These are phyloP conservation scores for Cladorrhinum sp. DNA, from an alignment of 2,329 filamentous ascomycete genomes.

Conservation along the genomic window DNA sequence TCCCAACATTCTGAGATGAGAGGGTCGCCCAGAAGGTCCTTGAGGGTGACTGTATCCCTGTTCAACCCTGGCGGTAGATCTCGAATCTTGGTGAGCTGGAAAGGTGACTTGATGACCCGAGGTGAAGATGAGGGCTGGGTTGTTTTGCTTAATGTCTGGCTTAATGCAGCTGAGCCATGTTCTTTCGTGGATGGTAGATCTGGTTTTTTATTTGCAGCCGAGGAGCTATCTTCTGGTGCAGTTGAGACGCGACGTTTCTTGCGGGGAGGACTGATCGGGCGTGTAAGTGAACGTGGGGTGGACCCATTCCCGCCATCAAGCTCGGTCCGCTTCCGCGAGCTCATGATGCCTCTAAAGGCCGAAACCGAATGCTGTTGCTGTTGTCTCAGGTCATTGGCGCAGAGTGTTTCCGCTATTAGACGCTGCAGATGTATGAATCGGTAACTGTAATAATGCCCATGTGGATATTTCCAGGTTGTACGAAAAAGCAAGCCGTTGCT, in stretches of 20 bases:
- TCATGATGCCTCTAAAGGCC: neutral
- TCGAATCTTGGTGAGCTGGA: conserved; percentile 67
- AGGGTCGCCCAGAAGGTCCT: conserved; percentile 69
- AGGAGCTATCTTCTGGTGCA: neutral
- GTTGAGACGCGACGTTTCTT: conserved; percentile 19
- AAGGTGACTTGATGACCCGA: conserved; percentile 55
- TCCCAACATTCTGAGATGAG: conserved; percentile 70
- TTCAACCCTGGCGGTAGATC: conserved; percentile 62
- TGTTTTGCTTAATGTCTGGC: neutral
- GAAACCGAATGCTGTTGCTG: neutral
- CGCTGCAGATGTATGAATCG: no score
- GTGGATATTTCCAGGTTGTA: no score
- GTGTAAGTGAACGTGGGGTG: conserved; percentile 33
- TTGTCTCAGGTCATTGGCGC: no score
- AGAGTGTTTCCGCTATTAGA: no score
- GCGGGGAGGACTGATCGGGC: conserved; percentile 44
- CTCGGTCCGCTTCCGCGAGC: neutral
- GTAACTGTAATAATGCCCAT: no score
- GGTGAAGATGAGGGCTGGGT: neutral
- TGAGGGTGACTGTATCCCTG: conserved; percentile 61
- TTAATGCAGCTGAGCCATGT: no score
- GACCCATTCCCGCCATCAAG: conserved; percentile 11
- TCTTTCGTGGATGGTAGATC: no score
- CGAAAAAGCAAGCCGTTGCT: no score
- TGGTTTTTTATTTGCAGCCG: neutral